Base-by-base conservation (phyloP, 2,329 filamentous ascomycete species). In the Sporothrix brasiliensis region DNA sequence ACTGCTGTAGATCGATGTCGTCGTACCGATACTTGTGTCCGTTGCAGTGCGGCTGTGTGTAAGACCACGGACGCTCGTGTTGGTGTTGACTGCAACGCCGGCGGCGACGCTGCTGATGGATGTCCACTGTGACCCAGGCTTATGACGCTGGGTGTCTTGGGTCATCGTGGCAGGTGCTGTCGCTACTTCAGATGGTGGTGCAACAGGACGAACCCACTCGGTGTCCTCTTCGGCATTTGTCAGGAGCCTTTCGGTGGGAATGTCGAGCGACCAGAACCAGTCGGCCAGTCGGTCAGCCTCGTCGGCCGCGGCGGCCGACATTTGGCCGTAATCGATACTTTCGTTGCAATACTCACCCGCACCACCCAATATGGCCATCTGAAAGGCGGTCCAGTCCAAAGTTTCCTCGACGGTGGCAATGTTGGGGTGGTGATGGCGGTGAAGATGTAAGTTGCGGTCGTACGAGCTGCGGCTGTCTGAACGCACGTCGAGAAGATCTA, bases 381-480 rank as follows among this genome's bases (percentile, higher is more conserved):
- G 87, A 76, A 89, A 89, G 3, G 87, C 87, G 6, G 85, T 87
- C 87, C 87, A 89, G 79, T 90, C 87, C 3, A 89, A 77, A 10
- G 81, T 83, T 63, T 85, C 85, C 67, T 87, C 86, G 71, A 79
- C 81, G 47, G 74, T 72, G 11, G 66, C 66, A 24, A 71, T 71
- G 58, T 60, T 50, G 66, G 49, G 56, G 9, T 56, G 66, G 67
- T 21, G 54, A 6, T 63, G 54, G 9, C 53, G 54, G n/a, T 44
- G 30, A 19, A 44, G 56, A 16, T 14, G 30, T 30, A 53, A n/a
- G 13, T 7, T 30, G 30, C 34, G 47, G 4, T 60, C 34, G 13
- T 66, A 60, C 16, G 44, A 44, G 52, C 50, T 50, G 61, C 61
- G 52, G 27, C 52, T 66, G 56, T 39, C 27, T 4, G 68, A 9